Evolutionary conservation across 345 rosid species (phyloP).

Genomic region (Eucalyptus tenuipes): DNA sequence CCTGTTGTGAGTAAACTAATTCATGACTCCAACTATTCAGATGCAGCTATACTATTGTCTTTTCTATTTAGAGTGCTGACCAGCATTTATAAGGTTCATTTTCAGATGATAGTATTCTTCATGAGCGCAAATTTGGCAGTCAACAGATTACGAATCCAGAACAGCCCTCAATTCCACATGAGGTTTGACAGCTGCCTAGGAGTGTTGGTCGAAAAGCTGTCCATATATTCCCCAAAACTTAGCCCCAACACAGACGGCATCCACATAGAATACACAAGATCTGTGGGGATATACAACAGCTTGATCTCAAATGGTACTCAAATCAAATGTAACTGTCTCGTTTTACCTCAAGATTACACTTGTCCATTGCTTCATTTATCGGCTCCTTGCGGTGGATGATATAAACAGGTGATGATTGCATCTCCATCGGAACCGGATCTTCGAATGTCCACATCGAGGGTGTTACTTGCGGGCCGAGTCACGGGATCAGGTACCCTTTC

Average conservation of each 20-base stretch:
- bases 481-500: conserved; percentile 63
- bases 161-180: conserved; percentile 92
- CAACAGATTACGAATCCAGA: conserved; percentile 55
- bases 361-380: background rate
- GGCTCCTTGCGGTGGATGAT: background rate
- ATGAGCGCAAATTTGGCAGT: conserved; percentile 81
- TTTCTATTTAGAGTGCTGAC: background rate
- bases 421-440: conserved; percentile 75
- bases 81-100: background rate
- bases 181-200: conserved; percentile 88
- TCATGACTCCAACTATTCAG: background rate
- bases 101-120: conserved; percentile 80
- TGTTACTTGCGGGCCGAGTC: conserved; percentile 82
- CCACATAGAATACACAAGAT: conserved; percentile 66
- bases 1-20: conserved; percentile 52
- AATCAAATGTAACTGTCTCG: background rate
- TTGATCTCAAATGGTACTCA: conserved; percentile 63
- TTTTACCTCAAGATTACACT: background rate
- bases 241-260: conserved; percentile 96
- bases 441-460: conserved; percentile 53
- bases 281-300: conserved; percentile 72
- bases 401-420: conserved; percentile 68
- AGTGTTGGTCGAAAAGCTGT: conserved; percentile 47
- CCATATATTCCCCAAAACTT: conserved; percentile 72
- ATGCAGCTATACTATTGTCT: background rate